Evolutionary conservation across 139 green algal species (phyloP).

Genomic region (Haematococcus sp.): DNA sequence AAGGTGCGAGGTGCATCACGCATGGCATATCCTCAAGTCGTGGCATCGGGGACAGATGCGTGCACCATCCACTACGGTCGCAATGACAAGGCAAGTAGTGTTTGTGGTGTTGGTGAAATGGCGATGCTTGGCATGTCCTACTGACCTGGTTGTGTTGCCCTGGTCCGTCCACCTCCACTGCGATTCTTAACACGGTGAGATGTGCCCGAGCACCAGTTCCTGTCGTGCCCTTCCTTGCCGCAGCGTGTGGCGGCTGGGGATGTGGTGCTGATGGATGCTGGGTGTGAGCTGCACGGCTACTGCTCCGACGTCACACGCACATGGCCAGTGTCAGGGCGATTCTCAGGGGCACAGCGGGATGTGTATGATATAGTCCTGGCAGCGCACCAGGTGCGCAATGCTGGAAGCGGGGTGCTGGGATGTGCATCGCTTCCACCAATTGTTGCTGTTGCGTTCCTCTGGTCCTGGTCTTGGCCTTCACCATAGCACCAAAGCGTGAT

Average conservation of each 20-base stretch:
- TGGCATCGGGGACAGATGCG: constrained; percentile 63
- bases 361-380: constrained; percentile 76
- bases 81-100: constrained; percentile 77
- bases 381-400: constrained; percentile 50
- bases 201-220: too few relatives aligned
- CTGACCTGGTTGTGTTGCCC: too few relatives aligned
- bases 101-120: too few relatives aligned
- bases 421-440: too few relatives aligned
- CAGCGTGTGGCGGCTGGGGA: constrained; percentile 52
- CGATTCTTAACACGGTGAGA: too few relatives aligned
- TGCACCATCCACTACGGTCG: constrained; percentile 86
- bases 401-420: too few relatives aligned
- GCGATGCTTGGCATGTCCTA: too few relatives aligned
- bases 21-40: constrained; percentile 76
- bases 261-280: constrained; percentile 89
- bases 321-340: constrained; percentile 70
- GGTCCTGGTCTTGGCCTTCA: too few relatives aligned
- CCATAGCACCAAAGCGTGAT: too few relatives aligned
- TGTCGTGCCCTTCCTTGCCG: neutral
- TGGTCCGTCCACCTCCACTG: too few relatives aligned
- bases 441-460: too few relatives aligned
- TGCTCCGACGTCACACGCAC: constrained; percentile 82
- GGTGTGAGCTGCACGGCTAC: constrained; percentile 77
- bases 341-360: constrained; percentile 56
- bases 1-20: constrained; percentile 58